These are phyloP conservation scores for Friedmanniomyces simplex DNA, from an alignment of 495 filamentous ascomycete genomes.

Conservation along the genomic window DNA sequence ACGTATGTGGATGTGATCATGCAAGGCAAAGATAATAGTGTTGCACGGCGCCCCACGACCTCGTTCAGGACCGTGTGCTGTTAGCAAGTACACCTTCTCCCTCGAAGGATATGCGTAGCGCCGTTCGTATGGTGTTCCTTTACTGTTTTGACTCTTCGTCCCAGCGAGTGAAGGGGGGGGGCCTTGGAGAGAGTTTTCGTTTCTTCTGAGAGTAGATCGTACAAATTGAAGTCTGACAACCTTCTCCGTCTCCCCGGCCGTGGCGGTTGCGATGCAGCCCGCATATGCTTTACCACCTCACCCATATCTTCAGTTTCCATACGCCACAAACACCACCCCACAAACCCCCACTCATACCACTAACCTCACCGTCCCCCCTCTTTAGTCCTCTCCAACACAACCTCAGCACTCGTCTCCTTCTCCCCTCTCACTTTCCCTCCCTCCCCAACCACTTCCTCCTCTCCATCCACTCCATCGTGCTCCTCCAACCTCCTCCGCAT, in stretches of 20 bases:
- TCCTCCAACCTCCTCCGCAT: constrained; percentile 21
- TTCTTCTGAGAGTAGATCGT: not conserved
- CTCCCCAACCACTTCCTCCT: constrained; percentile 22
- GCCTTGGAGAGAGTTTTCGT: not conserved
- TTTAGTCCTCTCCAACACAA: constrained; percentile 19
- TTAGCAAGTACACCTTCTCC: too few species aligned
- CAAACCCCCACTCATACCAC: not conserved
- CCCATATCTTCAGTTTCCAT: not conserved
- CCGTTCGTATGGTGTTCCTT: too few species aligned
- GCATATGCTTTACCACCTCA: not conserved
- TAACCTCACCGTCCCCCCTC: not conserved
- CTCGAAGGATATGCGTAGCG: too few species aligned
- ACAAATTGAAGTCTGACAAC: not conserved
- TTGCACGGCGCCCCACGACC: too few species aligned
- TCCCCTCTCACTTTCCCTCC: constrained; percentile 17
- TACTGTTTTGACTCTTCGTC: too few species aligned
- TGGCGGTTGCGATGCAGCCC: not conserved
- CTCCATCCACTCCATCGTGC: constrained; percentile 15
- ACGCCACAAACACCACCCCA: not conserved
- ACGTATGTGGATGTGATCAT: too few species aligned
- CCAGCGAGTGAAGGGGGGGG: not conserved
- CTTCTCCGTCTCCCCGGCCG: not conserved
- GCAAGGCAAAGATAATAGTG: too few species aligned
- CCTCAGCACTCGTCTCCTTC: constrained; percentile 16
- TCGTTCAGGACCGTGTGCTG: too few species aligned